Conservation (phyloP, 495 filamentous ascomycete species). For the Hyaloscypha variabilis region DNA sequence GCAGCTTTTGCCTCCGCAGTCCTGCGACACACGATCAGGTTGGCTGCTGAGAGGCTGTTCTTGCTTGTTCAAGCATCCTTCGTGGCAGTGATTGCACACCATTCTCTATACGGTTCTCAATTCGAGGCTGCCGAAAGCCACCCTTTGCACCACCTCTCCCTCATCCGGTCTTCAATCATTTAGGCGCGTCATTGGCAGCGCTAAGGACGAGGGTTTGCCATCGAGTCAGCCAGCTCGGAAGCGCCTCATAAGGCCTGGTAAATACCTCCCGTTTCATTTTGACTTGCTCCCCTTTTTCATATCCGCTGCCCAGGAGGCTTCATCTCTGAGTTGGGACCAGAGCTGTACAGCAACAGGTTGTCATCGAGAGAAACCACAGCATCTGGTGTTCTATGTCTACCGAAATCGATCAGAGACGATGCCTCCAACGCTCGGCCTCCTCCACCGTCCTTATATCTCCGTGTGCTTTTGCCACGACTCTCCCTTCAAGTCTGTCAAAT, state of each 20-base stretch:
- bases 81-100: constrained; percentile 16
- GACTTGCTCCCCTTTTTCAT: constrained; percentile 18
- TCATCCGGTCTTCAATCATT: constrained; percentile 18
- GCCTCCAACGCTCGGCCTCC: background rate
- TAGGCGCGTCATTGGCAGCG: constrained; percentile 27
- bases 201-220: constrained; percentile 28
- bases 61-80: constrained; percentile 25
- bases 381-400: constrained; percentile 20
- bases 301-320: constrained; percentile 12
- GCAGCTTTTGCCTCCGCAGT: constrained; percentile 14
- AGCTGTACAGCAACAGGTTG: constrained; percentile 9
- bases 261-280: constrained; percentile 20
- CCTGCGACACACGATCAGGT: constrained; percentile 13
- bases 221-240: constrained; percentile 27
- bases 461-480: constrained; percentile 13
- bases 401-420: constrained; percentile 13
- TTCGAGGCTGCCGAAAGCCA: background rate
- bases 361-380: constrained; percentile 12
- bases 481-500: constrained; percentile 13
- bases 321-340: constrained; percentile 8
- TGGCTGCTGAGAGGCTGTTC: constrained; percentile 13
- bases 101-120: constrained; percentile 3
- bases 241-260: constrained; percentile 29
- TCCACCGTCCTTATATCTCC: constrained; percentile 8
- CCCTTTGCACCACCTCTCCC: constrained; percentile 1